phyloP scores from a whole-genome alignment of 2,329 filamentous ascomycete species.

The Ceratocystiopsis minuta region DNA sequence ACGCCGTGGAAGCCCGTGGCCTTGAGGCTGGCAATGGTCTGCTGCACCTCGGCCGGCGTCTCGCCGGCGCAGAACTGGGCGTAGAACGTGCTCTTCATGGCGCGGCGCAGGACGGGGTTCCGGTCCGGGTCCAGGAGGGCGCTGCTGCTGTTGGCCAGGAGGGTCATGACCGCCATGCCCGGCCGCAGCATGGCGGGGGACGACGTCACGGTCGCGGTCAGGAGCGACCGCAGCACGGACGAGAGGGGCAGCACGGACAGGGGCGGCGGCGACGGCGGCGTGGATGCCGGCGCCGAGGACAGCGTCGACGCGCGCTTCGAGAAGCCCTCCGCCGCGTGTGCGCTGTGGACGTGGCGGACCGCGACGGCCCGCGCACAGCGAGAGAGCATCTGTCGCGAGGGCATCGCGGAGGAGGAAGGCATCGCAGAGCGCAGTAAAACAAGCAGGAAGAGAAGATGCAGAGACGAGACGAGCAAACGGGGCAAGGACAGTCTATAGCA shows the following conservation, averaged over 20 bases:
- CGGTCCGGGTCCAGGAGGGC: slow-evolving; percentile 53
- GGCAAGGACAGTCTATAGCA: too few species aligned
- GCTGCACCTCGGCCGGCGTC: slow-evolving; percentile 46
- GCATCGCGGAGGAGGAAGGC: too few species aligned
- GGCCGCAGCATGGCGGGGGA: slow-evolving; percentile 51
- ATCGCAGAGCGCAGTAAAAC: too few species aligned
- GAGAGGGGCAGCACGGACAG: slow-evolving; percentile 49
- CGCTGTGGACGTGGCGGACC: too few species aligned
- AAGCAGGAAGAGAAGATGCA: too few species aligned
- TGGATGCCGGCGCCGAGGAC: too few species aligned
- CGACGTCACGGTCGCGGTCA: slow-evolving; percentile 52
- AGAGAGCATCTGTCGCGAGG: too few species aligned
- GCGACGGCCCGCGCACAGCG: too few species aligned
- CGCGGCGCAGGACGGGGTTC: slow-evolving; percentile 50
- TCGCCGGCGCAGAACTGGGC: slow-evolving; percentile 82
- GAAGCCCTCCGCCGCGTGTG: too few species aligned
- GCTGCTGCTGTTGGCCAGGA: slow-evolving; percentile 51
- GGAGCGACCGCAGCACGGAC: slow-evolving; percentile 49
- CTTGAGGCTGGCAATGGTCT: slow-evolving; percentile 48
- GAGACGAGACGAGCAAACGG: too few species aligned
- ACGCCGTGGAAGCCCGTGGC: slow-evolving; percentile 65
- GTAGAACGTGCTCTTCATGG: slow-evolving; percentile 74
- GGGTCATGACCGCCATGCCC: slow-evolving; percentile 48
- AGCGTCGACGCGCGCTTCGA: too few species aligned
- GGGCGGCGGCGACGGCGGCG: slow-evolving; percentile 15